Percentiles rank a stretch among this genome's conserved stretches.
phyloP scores from a whole-genome alignment of 176 grass and related monocot species.

The Thinopyrum elongatum region DNA sequence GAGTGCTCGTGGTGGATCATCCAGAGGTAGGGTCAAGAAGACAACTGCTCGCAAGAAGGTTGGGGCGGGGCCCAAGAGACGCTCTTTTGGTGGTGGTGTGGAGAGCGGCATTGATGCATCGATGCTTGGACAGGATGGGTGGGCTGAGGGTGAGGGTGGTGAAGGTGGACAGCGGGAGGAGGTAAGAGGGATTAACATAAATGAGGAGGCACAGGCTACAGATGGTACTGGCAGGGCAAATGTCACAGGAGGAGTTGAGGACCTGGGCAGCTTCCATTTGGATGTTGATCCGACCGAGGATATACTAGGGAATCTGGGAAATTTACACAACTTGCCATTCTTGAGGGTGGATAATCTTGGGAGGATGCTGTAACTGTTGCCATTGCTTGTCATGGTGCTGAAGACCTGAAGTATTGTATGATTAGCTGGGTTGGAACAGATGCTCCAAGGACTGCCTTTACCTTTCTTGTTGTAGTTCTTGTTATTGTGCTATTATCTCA shows the following conservation, averaged over 20 bases:
- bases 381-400: neutral
- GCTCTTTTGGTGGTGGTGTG: conserved; percentile 35
- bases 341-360: conserved; percentile 62
- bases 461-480: conserved; percentile 6
- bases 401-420: conserved; percentile 17
- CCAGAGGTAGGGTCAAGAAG: conserved; percentile 61
- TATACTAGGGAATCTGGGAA: conserved; percentile 75
- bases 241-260: conserved; percentile 34
- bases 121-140: conserved; percentile 36
- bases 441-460: conserved; percentile 22
- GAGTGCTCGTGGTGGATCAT: conserved; percentile 27
- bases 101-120: conserved; percentile 43
- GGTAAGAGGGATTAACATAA: conserved; percentile 77
- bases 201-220: conserved; percentile 60
- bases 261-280: conserved; percentile 59
- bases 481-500: conserved; percentile 7
- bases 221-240: conserved; percentile 45
- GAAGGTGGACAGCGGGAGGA: conserved; percentile 39
- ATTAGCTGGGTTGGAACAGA: conserved; percentile 25
- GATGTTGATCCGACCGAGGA: conserved; percentile 67
- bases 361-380: conserved; percentile 28
- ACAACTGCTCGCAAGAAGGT: conserved; percentile 72
- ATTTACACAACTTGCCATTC: conserved; percentile 64
- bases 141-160: conserved; percentile 26
- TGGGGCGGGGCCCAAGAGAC: conserved; percentile 22